These are phyloP conservation scores for Clonostachys sp. DNA, from an alignment of 2,329 filamentous ascomycete species.

Conservation along the genomic window DNA sequence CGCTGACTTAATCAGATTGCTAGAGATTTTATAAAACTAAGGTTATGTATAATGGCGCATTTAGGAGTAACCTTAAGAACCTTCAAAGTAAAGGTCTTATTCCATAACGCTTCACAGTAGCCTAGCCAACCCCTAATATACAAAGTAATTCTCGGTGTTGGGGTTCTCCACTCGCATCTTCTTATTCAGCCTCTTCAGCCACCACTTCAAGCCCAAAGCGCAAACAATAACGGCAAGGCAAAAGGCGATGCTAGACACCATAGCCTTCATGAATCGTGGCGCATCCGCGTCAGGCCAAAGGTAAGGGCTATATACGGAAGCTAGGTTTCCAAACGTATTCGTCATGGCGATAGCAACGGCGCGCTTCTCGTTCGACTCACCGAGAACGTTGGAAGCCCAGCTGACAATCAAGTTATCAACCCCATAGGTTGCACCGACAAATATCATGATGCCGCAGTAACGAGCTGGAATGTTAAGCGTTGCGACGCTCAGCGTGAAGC, in stretches of 20 bases:
- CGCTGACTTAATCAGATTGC: no score
- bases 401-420: slow-evolving; percentile 10
- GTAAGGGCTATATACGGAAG: slow-evolving; percentile 8
- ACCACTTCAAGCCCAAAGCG: slow-evolving; percentile 27
- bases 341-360: slow-evolving; percentile 8
- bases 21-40: no score
- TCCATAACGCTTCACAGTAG: no score
- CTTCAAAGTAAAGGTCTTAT: no score
- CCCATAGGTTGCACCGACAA: slow-evolving; percentile 21
- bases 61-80: no score
- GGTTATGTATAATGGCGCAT: no score
- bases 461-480: slow-evolving; percentile 16
- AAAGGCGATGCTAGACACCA: slow-evolving; percentile 25
- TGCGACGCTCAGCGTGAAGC: slow-evolving; percentile 22
- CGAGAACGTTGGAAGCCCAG: slow-evolving; percentile 11
- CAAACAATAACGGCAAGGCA: slow-evolving; percentile 24
- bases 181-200: slow-evolving; percentile 26
- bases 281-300: slow-evolving; percentile 6
- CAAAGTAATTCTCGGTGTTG: slow-evolving; percentile 17
- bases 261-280: slow-evolving; percentile 17
- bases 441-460: slow-evolving; percentile 21
- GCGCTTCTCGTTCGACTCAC: slow-evolving; percentile 6
- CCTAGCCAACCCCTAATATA: slow-evolving; percentile 9
- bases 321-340: slow-evolving; percentile 7
- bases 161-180: slow-evolving; percentile 16